These are phyloP conservation scores for Mollisiaceae sp. DNA, from an alignment of 2,329 filamentous ascomycete genomes.

Conservation along the genomic window DNA sequence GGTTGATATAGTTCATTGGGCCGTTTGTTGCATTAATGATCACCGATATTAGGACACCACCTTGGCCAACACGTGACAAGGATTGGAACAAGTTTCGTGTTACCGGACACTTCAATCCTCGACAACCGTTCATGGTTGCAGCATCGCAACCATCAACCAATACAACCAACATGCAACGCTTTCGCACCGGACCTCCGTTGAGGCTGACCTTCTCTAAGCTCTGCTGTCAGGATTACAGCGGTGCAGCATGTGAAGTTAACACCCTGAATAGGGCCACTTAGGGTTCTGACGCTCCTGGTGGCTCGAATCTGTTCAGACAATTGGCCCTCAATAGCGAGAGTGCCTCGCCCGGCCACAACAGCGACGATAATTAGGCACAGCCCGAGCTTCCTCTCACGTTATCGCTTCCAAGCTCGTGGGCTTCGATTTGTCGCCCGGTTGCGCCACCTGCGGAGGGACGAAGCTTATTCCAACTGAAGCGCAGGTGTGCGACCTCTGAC, in stretches of 20 bases:
- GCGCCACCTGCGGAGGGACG: neutral
- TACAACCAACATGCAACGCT: neutral
- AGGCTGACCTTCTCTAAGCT: neutral
- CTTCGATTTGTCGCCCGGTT: neutral
- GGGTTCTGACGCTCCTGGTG: neutral
- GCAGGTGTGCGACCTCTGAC: neutral
- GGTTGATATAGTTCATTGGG: neutral
- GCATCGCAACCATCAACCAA: neutral
- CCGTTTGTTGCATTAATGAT: neutral
- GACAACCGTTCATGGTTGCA: neutral
- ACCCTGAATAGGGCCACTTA: neutral
- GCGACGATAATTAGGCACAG: neutral
- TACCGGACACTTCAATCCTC: neutral
- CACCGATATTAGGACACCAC: neutral
- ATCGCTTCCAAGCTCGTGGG: neutral
- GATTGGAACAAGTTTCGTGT: slow-evolving; percentile 1
- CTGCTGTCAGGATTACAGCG: slow-evolving; percentile 6
- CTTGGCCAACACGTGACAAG: slow-evolving; percentile 6
- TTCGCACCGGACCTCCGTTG: neutral
- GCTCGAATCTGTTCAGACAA: neutral
- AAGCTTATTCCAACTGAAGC: slow-evolving; percentile 3
- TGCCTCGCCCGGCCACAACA: neutral
- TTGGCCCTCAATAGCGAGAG: neutral
- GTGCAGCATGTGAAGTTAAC: neutral
- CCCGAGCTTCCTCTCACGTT: slow-evolving; percentile 2